Base-by-base conservation (phyloP, 345 rosid species). In the Psidium guajava region DNA sequence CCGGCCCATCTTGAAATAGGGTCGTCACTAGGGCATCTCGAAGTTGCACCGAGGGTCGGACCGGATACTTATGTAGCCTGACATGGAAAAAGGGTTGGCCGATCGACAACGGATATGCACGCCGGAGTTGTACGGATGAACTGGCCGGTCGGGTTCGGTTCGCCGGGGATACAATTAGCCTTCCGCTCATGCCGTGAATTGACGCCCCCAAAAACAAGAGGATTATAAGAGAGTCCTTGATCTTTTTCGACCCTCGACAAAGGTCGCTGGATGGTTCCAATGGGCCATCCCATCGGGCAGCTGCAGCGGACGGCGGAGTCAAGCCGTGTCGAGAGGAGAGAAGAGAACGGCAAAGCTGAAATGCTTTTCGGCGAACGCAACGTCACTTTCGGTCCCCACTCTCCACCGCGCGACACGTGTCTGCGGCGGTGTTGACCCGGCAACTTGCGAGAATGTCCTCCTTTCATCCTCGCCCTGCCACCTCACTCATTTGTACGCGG, bases 401-500 rank as follows among this genome's bases (percentile, higher is more conserved):
- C 44, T 8, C 74, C 74, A 27, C 40, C 74, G 47, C 24, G 24
- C 77, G 47, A 69, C 77, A 32, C 77, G 77, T 69, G 11, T 32
- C 47, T 11, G 3, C 44, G 24, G 16, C 2, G 24, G 47, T 11
- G 7, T 32, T 32, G 77, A 32, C 56, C 25, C 21, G 22, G 12
- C 36, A 36, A 36, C n/a, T 36, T 74, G 14, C 59, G 28, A 82
- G 49, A 81, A 53, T 50, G 22, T 22, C 13, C 11, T 56, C 85
- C 36, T n/a, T 12, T 6, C 9, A 44, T 82, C 85, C 87, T 90
- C 87, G 87, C 88, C 91, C 40, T 6, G 81, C 91, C 94, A 91
- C 91, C 82, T 87, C 91, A 90, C 47, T 36, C 91, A 90, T 24
- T 36, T 13, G 25, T 6, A n/a, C 15, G 82, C n/a, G 82, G 81